Conservation (phyloP, 768 basidiomycete genomes). For the Gelatoporia subvermispora region DNA sequence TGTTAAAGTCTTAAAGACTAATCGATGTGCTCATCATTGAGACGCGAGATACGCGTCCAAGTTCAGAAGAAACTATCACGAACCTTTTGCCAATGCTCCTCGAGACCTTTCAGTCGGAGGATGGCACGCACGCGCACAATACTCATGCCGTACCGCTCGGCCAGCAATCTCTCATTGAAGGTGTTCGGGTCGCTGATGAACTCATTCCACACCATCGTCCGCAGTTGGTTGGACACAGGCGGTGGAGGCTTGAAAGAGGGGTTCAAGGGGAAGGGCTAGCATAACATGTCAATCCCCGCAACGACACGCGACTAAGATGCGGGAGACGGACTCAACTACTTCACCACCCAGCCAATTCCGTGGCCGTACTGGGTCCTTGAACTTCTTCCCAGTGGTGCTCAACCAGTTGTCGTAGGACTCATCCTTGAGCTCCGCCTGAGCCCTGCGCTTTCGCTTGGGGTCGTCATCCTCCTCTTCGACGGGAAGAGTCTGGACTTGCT, state of each 20-base stretch:
- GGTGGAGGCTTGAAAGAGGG: constrained; percentile 76
- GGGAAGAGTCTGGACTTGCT: neutral
- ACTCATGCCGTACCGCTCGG: constrained; percentile 60
- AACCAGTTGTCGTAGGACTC: constrained; percentile 32
- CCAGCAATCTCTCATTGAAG: constrained; percentile 55
- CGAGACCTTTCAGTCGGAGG: constrained; percentile 75
- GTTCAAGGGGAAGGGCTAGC: constrained; percentile 85
- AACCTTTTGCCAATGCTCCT: constrained; percentile 69
- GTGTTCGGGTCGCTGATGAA: constrained; percentile 54
- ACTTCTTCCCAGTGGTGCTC: constrained; percentile 36
- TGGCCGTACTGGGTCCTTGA: constrained; percentile 38
- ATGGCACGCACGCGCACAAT: constrained; percentile 82
- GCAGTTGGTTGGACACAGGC: constrained; percentile 62
- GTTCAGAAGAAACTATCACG: constrained; percentile 18
- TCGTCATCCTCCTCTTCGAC: constrained; percentile 15
- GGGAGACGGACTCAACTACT: constrained; percentile 42
- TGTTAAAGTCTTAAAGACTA: constrained; percentile 86
- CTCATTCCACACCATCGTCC: constrained; percentile 51
- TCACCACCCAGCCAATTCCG: constrained; percentile 59
- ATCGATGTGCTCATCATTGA: constrained; percentile 65
- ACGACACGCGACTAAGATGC: neutral
- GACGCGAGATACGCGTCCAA: constrained; percentile 14
- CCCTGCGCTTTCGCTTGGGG: constrained; percentile 2
- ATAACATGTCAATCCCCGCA: constrained; percentile 9
- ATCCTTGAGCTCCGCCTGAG: constrained; percentile 1